These are phyloP conservation scores for Aureobasidium sp. DNA, from an alignment of 2,329 filamentous ascomycete genomes.

Conservation along the genomic window DNA sequence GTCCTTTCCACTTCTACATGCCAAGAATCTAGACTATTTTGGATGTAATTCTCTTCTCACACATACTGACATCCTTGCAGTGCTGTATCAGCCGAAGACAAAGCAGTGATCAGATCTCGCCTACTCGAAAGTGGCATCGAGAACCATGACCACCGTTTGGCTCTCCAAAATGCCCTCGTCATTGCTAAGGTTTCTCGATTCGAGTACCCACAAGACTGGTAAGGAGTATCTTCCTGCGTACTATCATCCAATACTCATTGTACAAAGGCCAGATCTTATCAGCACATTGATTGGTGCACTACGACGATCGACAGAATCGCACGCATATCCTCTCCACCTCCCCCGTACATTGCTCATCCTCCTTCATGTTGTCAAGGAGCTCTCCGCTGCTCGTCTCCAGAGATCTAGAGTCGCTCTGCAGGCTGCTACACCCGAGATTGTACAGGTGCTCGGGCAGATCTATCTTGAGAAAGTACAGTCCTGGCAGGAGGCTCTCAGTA, in stretches of 20 bases:
- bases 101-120: slow-evolving; percentile 63
- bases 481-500: slow-evolving; percentile 43
- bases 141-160: slow-evolving; percentile 67
- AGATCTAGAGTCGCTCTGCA: slow-evolving; percentile 70
- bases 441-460: slow-evolving; percentile 69
- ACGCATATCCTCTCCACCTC: slow-evolving; percentile 52
- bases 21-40: background rate
- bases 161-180: slow-evolving; percentile 80
- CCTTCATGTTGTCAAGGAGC: slow-evolving; percentile 81
- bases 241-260: background rate
- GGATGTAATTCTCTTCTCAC: background rate
- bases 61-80: slow-evolving; percentile 24
- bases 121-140: slow-evolving; percentile 68
- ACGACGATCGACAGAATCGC: slow-evolving; percentile 43
- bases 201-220: slow-evolving; percentile 85
- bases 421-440: slow-evolving; percentile 69
- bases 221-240: slow-evolving; percentile 17
- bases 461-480: slow-evolving; percentile 64
- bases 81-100: slow-evolving; percentile 61
- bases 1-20: background rate
- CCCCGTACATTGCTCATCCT: slow-evolving; percentile 67
- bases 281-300: slow-evolving; percentile 53
- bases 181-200: slow-evolving; percentile 81
- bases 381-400: slow-evolving; percentile 69
- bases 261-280: slow-evolving; percentile 36